Base-by-base conservation (phyloP, 768 basidiomycete genomes). In the Podaxis sp. region DNA sequence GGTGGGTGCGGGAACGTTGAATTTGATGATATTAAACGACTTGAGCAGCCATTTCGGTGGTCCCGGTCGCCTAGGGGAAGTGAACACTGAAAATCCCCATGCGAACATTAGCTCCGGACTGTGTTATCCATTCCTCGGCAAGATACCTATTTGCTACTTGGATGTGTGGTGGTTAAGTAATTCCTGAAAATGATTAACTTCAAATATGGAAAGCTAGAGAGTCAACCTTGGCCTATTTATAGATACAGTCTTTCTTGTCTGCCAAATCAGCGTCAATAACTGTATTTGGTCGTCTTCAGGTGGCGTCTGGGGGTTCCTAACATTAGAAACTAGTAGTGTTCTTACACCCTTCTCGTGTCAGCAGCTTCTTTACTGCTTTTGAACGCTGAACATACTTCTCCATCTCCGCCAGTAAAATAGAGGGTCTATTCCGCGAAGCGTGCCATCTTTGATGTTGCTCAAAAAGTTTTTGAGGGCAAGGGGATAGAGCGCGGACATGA, bases 351-450 rank as follows among this genome's bases (percentile, higher is more conserved):
- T 38, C 36, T 38, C n/a, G 13, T 46, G 59, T 36, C 51, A 44
- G 52, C 33, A 22, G 15, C 59, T 60, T 60, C 59, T 24, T 56
- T 56, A 40, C 54, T 22, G 24, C 59, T 44, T 46, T 33, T 17
- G 24, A 53, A 44, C n/a, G 24, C 3, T 15, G 39, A 15, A 36
- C 4, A 42, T 17, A 30, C n/a, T 19, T 54, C 33, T 42, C 28
- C 52, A 42, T 44, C 28, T 61, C 59, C 52, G 28, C 59, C 39
- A 46, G 38, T 9, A 42, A 40, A 42, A 4, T 39, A 44, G 13
- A 51, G 46, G 49, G 38, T 61, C 12, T 30, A 38, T 54, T 42
- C 52, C 59, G 59, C 59, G 59, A 61, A 61, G 40, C 52, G 39
- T 61, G 52, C n/a, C 48, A 30, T 52, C 56, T 60, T 39, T 60